Evolutionary conservation across 2,329 filamentous ascomycete species (phyloP).

Genomic region (Eutypella sp.): DNA sequence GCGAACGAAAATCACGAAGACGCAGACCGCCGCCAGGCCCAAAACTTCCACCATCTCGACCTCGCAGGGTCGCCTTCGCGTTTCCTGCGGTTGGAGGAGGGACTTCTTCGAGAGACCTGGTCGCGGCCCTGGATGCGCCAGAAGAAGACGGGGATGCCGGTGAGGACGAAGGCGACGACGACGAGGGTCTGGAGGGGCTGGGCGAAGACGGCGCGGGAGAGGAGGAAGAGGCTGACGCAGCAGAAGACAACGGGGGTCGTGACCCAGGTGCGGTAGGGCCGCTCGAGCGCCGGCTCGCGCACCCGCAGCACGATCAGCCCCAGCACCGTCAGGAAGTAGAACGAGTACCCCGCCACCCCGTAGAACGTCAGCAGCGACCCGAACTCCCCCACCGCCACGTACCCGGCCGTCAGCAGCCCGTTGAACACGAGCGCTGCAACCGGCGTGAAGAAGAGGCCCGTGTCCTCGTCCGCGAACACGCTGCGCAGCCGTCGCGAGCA

Average conservation of each 20-base stretch:
- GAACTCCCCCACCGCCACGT: slow-evolving; percentile 86
- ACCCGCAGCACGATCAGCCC: slow-evolving; percentile 89
- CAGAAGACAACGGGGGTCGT: slow-evolving; percentile 96
- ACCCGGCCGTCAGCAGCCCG: slow-evolving; percentile 63
- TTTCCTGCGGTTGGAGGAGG: slow-evolving; percentile 42
- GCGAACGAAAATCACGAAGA: slow-evolving; percentile 16
- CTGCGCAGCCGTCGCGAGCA: slow-evolving; percentile 53
- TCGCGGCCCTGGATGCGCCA: slow-evolving; percentile 72
- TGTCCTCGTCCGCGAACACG: slow-evolving; percentile 70
- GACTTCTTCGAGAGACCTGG: too few species aligned
- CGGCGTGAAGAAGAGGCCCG: slow-evolving; percentile 87
- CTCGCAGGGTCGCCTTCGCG: slow-evolving; percentile 34
- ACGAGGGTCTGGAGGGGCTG: slow-evolving; percentile 86
- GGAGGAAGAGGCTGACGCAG: slow-evolving; percentile 89
- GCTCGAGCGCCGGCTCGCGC: slow-evolving; percentile 77
- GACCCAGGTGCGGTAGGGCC: slow-evolving; percentile 96
- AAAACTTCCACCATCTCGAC: slow-evolving; percentile 50
- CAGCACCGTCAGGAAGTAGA: slow-evolving; percentile 94
- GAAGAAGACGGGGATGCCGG: slow-evolving; percentile 83
- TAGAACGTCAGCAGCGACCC: slow-evolving; percentile 92
- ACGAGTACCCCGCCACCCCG: slow-evolving; percentile 92
- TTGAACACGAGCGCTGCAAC: slow-evolving; percentile 88
- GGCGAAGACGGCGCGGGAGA: slow-evolving; percentile 83
- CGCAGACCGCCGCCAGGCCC: slow-evolving; percentile 47
- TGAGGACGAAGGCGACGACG: slow-evolving; percentile 78